Evolutionary conservation across 2,329 filamentous ascomycete genomes (phyloP), one percentile per base, ranked within the genome.

Genomic region (Raffaelea deltoideospora): DNA sequence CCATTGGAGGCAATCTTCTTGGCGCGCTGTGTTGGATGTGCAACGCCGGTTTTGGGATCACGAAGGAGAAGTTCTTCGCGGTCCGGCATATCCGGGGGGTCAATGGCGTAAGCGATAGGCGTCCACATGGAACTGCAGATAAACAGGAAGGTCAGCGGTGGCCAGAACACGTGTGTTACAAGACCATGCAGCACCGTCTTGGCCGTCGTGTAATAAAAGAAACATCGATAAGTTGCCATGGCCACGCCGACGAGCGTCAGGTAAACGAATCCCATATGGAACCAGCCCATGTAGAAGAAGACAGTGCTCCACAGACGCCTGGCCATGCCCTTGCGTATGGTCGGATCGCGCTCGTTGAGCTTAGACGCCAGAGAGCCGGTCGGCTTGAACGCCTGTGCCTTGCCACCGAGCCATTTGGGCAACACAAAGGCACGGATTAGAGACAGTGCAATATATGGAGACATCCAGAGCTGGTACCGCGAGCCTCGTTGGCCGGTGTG

Each of bases 151-250:
- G 69, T 65, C 34, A 75, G 47, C 1, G 72, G 72, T 9, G 71
- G 71, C 72, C 72, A 77, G 54, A 68, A 69, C 10, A 68, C 69
- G 50, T 76, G 70, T 0, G 71, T 74, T 20, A 77, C 48, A 10
- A 77, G 54, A 44, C 63, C 64, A 35, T 67, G 48, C 15, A 72
- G 54, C n/a, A 63, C 53, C 8, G 66, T 65, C 54, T 67, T 69
- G 58, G 70, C 70, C 55, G 61, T 67, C 17, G 54, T 44, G 15
- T 61, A 50, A 13, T 55, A 45, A 30, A 55, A 49, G 45, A 67
- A 61, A 48, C 62, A 39, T 20, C 41, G 37, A 40, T 42, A 68
- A 35, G 68, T 47, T 7, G 58, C 59, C 33, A 69, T 63, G 5
- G 57, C 63, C 6, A 64, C 56, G 38, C 71, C 63, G 44, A 70